Base-by-base conservation (phyloP, 208 protist genomes). In the Herpetomonas tarakana region DNA sequence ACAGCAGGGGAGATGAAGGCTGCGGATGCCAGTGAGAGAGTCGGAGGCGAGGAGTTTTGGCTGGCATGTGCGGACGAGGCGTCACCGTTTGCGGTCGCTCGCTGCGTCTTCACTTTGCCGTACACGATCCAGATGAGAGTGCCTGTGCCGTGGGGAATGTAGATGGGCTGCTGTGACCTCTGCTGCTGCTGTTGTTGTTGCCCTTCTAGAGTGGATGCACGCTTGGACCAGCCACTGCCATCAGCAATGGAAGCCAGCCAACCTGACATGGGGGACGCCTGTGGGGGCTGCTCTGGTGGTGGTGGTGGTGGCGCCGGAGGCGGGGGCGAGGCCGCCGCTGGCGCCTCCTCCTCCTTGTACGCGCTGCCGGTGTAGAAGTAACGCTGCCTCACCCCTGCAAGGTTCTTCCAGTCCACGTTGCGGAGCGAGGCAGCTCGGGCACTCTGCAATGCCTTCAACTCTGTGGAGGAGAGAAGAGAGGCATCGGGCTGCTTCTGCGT, bases 141-240 rank as follows among this genome's bases (percentile, higher is more conserved):
- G 9, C 35, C 35, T 18, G 35, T 14, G 24, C 71, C 60, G 55
- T 77, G 65, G 44, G 44, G 44, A 22, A 22, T 4, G 16, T 4
- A 22, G 19, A 4, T 12, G 44, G 44, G 44, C 19, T 22, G 16
- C 19, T 18, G 0, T 57, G 57, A 26, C 58, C 63, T 35, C 65
- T 65, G 9, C 24, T 26, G 58, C 58, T 67, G 22, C 49, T 61
- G 18, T 44, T 57, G 26, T 31, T 52, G 18, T 41, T 35, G 49
- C 50, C 41, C 27, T 66, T 53, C n/a, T 28, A 29, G 2, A 26
- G 29, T 19, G 27, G 35, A 14, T 41, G 35, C n/a, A n/a, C n/a
- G n/a, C n/a, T n/a, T n/a, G n/a, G n/a, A n/a, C n/a, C n/a, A n/a
- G n/a, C n/a, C n/a, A n/a, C n/a, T n/a, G n/a, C n/a, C n/a, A n/a